These are phyloP conservation scores for Bipolaris sorokiniana DNA, from an alignment of 2,329 filamentous ascomycete genomes.

Conservation along the genomic window DNA sequence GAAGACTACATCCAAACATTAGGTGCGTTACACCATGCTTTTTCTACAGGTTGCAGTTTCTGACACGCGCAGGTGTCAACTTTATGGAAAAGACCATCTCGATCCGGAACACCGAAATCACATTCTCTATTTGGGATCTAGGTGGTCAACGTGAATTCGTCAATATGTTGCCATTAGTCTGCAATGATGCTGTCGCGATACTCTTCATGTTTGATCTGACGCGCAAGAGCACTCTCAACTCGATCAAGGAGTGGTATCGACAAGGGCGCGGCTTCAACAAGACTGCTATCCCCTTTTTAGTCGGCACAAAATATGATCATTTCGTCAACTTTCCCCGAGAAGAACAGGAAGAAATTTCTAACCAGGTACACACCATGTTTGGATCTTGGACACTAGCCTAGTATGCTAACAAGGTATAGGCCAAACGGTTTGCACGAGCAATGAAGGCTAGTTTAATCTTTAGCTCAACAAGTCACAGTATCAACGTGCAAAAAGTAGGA, in stretches of 20 bases:
- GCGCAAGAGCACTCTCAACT: conserved; percentile 96
- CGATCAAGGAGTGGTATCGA: conserved; percentile 99
- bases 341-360: conserved; percentile 98
- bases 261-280: conserved; percentile 99
- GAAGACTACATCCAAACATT: conserved; percentile 99
- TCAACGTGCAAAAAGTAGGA: conserved; percentile 96
- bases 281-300: conserved; percentile 96
- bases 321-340: conserved; percentile 98
- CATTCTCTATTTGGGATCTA: conserved; percentile 98
- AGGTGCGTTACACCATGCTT: conserved; percentile 57
- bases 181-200: conserved; percentile 97
- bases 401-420: conserved; percentile 58
- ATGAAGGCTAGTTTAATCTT: conserved; percentile 99
- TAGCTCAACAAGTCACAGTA: conserved; percentile 98
- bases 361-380: conserved; percentile 68
- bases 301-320: conserved; percentile 98
- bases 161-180: conserved; percentile 99
- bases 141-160: conserved; percentile 98
- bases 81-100: conserved; percentile 99
- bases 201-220: conserved; percentile 99
- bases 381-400: not conserved
- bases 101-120: conserved; percentile 99
- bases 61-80: conserved; percentile 74
- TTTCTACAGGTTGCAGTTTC: conserved; percentile 5
- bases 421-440: conserved; percentile 93